Percentiles rank a stretch among this genome's conserved stretches.
Conservation (phyloP, 176 grass and related monocot species). For the Carex pumila region DNA sequence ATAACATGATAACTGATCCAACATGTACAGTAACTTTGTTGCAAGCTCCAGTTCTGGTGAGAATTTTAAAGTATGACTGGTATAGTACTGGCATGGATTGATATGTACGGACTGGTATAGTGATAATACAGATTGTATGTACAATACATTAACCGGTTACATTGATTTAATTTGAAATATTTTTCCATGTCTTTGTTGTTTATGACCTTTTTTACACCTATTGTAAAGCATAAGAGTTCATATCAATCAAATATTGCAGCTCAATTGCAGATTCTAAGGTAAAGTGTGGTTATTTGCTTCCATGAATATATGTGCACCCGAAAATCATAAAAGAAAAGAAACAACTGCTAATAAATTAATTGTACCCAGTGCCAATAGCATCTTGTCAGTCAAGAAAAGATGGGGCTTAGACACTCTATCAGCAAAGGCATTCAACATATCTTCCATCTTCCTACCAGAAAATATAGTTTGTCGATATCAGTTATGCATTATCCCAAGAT, state of each 20-base stretch:
- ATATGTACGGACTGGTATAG: neutral
- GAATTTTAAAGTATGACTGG: neutral
- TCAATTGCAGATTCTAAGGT: neutral
- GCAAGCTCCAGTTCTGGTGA: neutral
- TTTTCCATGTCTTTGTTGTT: neutral
- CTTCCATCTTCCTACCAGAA: conserved; percentile 76
- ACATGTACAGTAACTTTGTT: neutral
- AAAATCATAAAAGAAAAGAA: neutral
- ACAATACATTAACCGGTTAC: neutral
- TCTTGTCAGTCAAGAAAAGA: conserved; percentile 83
- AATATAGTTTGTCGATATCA: conserved; percentile 11
- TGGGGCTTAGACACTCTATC: conserved; percentile 76
- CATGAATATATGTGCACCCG: neutral
- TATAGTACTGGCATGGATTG: neutral
- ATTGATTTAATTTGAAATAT: neutral
- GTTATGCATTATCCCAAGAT: neutral
- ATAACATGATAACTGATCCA: neutral
- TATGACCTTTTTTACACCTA: neutral
- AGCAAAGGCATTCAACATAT: conserved; percentile 85
- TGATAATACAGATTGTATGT: neutral
- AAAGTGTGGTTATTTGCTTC: neutral
- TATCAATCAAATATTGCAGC: neutral
- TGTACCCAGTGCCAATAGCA: conserved; percentile 75
- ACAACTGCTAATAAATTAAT: neutral
- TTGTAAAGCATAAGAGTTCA: neutral